These are phyloP conservation scores for Suhomyces panamericanus DNA, from an alignment of 1,139 yeast species.

Conservation along the genomic window DNA sequence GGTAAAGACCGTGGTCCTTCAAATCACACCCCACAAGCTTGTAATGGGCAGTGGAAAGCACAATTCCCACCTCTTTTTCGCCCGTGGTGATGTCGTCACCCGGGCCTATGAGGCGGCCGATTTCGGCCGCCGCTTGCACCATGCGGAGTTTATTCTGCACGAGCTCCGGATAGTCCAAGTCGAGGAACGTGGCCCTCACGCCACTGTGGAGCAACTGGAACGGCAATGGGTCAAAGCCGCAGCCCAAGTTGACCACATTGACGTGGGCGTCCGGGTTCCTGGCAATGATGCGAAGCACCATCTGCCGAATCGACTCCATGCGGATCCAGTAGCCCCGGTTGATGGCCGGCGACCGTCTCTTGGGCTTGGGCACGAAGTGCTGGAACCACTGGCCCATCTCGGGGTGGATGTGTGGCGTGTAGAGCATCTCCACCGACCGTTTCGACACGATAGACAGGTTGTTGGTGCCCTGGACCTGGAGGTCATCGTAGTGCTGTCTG, in stretches of 20 bases:
- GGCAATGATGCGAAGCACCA: slow-evolving; percentile 47
- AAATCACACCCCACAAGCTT: slow-evolving; percentile 72
- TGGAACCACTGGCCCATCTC: slow-evolving; percentile 46
- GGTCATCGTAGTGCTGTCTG: slow-evolving; percentile 53
- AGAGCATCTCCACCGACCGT: slow-evolving; percentile 72
- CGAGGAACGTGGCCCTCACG: slow-evolving; percentile 52
- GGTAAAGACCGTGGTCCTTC: slow-evolving; percentile 48
- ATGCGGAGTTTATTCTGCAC: slow-evolving; percentile 53
- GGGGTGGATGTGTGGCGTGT: slow-evolving; percentile 45
- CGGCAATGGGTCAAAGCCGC: slow-evolving; percentile 81
- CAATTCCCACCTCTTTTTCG: slow-evolving; percentile 23
- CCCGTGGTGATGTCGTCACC: neutral
- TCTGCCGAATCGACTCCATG: slow-evolving; percentile 64
- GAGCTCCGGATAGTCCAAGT: slow-evolving; percentile 75
- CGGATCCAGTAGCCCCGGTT: slow-evolving; percentile 85
- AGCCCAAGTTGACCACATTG: slow-evolving; percentile 68
- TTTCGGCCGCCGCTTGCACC: slow-evolving; percentile 50
- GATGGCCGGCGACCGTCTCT: slow-evolving; percentile 76
- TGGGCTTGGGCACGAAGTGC: slow-evolving; percentile 65
- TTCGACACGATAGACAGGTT: slow-evolving; percentile 83
- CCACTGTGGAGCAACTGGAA: slow-evolving; percentile 47
- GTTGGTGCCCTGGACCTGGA: slow-evolving; percentile 78
- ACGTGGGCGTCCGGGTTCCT: slow-evolving; percentile 23
- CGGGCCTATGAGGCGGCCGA: slow-evolving; percentile 48
- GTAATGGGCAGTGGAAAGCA: slow-evolving; percentile 49